Percentiles rank a stretch among this genome's conserved stretches.
These are phyloP conservation scores for Paraphaeosphaeria minitans DNA, from an alignment of 2,329 filamentous ascomycete genomes.

Conservation along the genomic window DNA sequence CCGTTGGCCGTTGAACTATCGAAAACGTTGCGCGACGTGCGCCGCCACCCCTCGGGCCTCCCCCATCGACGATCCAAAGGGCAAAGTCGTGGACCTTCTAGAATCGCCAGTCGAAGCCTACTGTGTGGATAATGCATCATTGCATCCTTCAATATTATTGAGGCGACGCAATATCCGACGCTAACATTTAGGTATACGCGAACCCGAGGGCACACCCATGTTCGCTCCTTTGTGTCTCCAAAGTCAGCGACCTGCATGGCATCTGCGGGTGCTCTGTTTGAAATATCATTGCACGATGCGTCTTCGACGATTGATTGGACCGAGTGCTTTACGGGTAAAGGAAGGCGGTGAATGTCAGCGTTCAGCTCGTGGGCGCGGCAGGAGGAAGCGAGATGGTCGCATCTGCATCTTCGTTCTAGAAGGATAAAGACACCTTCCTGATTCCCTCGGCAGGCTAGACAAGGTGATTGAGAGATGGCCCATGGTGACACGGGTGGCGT, in stretches of 20 bases:
- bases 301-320: neutral
- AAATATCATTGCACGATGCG: neutral
- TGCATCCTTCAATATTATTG: neutral
- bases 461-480: neutral
- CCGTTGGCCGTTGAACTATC: neutral
- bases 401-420: neutral
- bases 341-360: neutral
- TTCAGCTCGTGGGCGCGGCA: neutral
- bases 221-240: neutral
- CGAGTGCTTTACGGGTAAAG: neutral
- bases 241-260: constrained; percentile 5
- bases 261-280: constrained; percentile 5
- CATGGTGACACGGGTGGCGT: neutral
- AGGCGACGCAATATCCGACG: neutral
- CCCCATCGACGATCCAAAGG: neutral
- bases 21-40: neutral
- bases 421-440: neutral
- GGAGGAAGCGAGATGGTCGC: neutral
- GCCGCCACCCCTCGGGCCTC: no score
- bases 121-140: no score
- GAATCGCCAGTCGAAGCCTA: neutral
- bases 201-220: constrained; percentile 5
- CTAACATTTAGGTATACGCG: neutral
- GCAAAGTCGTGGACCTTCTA: neutral
- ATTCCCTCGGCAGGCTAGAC: neutral